Evolutionary conservation across 2,329 filamentous ascomycete genomes (phyloP).

Genomic region (Cladophialophora psammophila): DNA sequence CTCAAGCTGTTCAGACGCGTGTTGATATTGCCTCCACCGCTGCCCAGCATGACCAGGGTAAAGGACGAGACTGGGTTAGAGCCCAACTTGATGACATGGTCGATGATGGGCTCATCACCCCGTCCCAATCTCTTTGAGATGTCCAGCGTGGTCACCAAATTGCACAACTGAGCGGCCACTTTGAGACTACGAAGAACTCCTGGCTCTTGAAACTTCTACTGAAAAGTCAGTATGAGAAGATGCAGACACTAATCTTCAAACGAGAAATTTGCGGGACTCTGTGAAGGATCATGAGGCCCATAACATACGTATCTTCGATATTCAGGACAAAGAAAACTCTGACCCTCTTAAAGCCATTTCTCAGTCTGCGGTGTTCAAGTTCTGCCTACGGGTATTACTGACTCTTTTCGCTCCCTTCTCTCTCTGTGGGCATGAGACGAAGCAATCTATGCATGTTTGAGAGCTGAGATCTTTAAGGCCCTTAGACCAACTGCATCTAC

Average conservation of each 20-base stretch:
- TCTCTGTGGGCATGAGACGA: not conserved
- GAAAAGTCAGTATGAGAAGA: not conserved
- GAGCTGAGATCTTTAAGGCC: not conserved
- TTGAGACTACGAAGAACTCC: too few relatives aligned
- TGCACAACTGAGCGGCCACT: too few relatives aligned
- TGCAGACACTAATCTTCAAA: not conserved
- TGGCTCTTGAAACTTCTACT: not conserved
- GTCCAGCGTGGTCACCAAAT: not conserved
- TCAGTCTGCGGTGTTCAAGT: not conserved
- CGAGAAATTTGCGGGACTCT: not conserved
- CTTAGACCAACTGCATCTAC: not conserved
- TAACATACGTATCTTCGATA: not conserved
- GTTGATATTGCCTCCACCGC: constrained; percentile 13
- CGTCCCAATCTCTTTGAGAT: not conserved
- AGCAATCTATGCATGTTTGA: not conserved
- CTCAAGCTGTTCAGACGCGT: constrained; percentile 21
- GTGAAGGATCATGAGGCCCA: not conserved
- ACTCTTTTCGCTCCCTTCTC: not conserved
- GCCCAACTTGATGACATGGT: constrained; percentile 38
- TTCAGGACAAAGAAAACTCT: not conserved
- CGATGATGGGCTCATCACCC: constrained; percentile 36
- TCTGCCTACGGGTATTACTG: not conserved
- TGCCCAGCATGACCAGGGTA: constrained; percentile 1
- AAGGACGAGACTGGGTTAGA: constrained; percentile 32
- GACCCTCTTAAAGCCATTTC: not conserved